Base-by-base conservation (phyloP, 306 rosid genomes). In the Cicer chorassanicum region DNA sequence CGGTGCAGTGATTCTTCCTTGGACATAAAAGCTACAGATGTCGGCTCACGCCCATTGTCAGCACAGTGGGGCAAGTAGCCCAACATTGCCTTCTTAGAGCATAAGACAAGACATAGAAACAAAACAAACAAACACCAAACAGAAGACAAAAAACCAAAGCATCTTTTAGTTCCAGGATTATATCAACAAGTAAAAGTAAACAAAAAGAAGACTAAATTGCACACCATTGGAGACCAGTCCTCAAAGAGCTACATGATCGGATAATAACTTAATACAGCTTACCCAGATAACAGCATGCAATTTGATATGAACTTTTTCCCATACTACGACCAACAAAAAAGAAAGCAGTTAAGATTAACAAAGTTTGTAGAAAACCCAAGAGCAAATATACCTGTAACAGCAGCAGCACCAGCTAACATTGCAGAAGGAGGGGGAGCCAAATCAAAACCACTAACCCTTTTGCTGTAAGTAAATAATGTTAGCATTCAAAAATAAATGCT, bases 41-140 rank as follows among this genome's bases (percentile, higher is more conserved):
- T 90, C 97, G 86, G 99, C 97, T 92, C 99, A 94, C 97, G 86
- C 92, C 96, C 96, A 88, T 90, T 88, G 97, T 91, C 97, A 91
- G 92, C 98, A 90, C 96, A 94, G 88, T 91, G 97, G 98, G 98
- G 96, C 96, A 84, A 94, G 95, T 91, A 86, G 92, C 91, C 96
- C 96, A 90, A 91, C 95, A 92, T 94, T 92, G 96, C 90, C 99
- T 88, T 94, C 99, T 94, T 82, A 92, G 91, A 91, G 88, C 88
- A 90, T 84, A 89, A 78, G 88, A 94, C 89, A 89, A 81, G 88
- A 94, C 96, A 93, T 76, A 91, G 93, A 91, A 94, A 91, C 92
- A 94, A 91, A 91, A 88, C 87, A 88, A 91, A 84, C 91, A 89
- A 94, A 94, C 95, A 94, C 95, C 86, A 92, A 94, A 94, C 87